These are phyloP conservation scores for Saccharum officinarum DNA, from an alignment of 176 grass and related monocot genomes.

Conservation along the genomic window DNA sequence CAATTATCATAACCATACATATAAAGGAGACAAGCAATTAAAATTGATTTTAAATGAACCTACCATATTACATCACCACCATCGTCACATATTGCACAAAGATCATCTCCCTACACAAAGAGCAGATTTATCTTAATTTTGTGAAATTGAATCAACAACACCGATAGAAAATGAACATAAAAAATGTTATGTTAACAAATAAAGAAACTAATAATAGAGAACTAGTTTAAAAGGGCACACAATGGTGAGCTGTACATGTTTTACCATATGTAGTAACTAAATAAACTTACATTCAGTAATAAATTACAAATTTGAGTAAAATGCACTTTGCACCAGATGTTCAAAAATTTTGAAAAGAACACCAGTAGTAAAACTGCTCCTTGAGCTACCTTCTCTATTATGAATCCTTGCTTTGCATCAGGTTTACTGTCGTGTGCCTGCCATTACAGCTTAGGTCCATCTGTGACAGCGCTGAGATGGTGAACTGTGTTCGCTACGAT, in stretches of 20 bases:
- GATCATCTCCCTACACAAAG: constrained; percentile 34
- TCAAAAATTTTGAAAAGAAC: neutral
- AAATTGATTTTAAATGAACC: constrained; percentile 20
- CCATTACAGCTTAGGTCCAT: neutral
- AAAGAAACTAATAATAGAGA: neutral
- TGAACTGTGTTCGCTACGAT: neutral
- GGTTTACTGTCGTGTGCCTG: neutral
- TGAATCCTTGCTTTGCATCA: neutral
- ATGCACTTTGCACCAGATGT: neutral
- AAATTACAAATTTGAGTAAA: neutral
- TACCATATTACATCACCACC: constrained; percentile 51
- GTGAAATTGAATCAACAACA: neutral
- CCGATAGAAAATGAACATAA: neutral
- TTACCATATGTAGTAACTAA: neutral
- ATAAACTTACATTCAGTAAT: neutral
- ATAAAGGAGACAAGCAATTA: neutral
- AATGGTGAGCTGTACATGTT: neutral
- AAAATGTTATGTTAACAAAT: neutral
- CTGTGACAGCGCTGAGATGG: neutral
- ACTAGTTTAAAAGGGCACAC: neutral
- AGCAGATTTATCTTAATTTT: constrained; percentile 16
- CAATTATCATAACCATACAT: neutral
- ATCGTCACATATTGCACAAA: constrained; percentile 63
- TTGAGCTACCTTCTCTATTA: neutral
- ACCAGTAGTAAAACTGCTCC: neutral